phyloP scores from a whole-genome alignment of 1,284 basidiomycete genomes.

The Pseudozyma pruni region DNA sequence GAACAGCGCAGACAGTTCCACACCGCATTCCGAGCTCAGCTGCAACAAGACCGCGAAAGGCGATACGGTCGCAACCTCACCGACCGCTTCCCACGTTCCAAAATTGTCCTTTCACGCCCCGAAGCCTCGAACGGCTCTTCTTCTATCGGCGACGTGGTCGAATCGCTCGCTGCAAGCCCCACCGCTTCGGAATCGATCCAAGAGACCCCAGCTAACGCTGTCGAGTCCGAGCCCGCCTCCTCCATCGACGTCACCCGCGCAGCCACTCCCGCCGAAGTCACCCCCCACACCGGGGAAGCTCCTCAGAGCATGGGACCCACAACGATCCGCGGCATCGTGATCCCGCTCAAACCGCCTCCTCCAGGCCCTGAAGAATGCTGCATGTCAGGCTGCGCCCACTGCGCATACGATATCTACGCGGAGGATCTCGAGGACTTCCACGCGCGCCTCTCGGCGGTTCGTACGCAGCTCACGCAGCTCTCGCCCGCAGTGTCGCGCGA shows the following conservation, averaged over 20 bases:
- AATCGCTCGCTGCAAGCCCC: conserved; percentile 26
- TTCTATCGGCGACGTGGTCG: conserved; percentile 23
- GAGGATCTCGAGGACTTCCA: conserved; percentile 79
- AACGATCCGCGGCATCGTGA: conserved; percentile 40
- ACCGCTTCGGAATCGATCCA: conserved; percentile 71
- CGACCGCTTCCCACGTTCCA: conserved; percentile 41
- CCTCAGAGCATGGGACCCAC: conserved; percentile 24
- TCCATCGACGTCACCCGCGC: conserved; percentile 66
- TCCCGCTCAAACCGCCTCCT: conserved; percentile 57
- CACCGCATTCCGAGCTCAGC: conserved; percentile 13
- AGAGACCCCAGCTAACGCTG: conserved; percentile 84
- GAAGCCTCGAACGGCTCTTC: conserved; percentile 5
- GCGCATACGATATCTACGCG: conserved; percentile 86
- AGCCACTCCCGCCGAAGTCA: conserved; percentile 19
- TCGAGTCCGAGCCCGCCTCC: conserved; percentile 77
- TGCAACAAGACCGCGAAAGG: not conserved
- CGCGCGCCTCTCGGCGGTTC: conserved; percentile 72
- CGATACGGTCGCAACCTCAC: conserved; percentile 35
- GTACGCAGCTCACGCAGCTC: conserved; percentile 71
- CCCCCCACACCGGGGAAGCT: not conserved
- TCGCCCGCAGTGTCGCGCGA: conserved; percentile 71
- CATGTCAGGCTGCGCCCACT: conserved; percentile 89
- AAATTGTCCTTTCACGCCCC: conserved; percentile 16
- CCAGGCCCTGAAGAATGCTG: conserved; percentile 75
- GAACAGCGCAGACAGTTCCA: conserved; percentile 38